phyloP scores from a whole-genome alignment of 805 yeast species.

The Schwanniomyces occidentalis region DNA sequence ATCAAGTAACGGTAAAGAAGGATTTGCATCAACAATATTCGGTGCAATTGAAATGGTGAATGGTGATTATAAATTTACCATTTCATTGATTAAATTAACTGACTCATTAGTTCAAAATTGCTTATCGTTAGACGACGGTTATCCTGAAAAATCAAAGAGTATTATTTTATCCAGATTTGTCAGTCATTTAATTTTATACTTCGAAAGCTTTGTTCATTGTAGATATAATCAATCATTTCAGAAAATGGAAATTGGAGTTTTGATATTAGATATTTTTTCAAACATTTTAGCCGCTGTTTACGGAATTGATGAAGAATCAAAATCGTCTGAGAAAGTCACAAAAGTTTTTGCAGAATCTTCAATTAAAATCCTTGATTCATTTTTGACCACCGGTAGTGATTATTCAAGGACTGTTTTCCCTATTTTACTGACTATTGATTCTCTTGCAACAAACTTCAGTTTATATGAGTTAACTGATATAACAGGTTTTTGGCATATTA shows the following conservation, averaged over 20 bases:
- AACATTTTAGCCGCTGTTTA: conserved; percentile 54
- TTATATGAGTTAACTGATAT: conserved; percentile 42
- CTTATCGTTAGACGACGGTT: conserved; percentile 34
- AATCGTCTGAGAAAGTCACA: conserved; percentile 40
- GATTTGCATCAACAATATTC: conserved; percentile 58
- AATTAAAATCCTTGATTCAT: conserved; percentile 50
- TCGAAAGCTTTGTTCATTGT: conserved; percentile 76
- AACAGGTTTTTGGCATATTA: conserved; percentile 47
- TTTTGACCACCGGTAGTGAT: conserved; percentile 52
- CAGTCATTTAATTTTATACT: conserved; percentile 60
- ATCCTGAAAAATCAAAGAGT: conserved; percentile 33
- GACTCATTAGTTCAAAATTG: conserved; percentile 54
- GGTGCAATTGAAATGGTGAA: conserved; percentile 72
- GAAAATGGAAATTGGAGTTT: conserved; percentile 59
- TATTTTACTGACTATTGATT: conserved; percentile 49
- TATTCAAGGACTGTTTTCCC: conserved; percentile 57
- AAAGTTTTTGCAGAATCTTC: conserved; percentile 54
- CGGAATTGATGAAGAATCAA: conserved; percentile 50
- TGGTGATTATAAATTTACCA: conserved; percentile 66
- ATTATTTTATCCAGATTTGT: conserved; percentile 56
- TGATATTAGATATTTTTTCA: conserved; percentile 54
- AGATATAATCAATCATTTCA: conserved; percentile 57
- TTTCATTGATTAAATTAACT: conserved; percentile 57
- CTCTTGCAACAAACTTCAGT: conserved; percentile 37
- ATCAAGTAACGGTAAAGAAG: conserved; percentile 61